Conservation (phyloP, 192 early-diverging fungal genomes). For the Dissophora ornata region DNA sequence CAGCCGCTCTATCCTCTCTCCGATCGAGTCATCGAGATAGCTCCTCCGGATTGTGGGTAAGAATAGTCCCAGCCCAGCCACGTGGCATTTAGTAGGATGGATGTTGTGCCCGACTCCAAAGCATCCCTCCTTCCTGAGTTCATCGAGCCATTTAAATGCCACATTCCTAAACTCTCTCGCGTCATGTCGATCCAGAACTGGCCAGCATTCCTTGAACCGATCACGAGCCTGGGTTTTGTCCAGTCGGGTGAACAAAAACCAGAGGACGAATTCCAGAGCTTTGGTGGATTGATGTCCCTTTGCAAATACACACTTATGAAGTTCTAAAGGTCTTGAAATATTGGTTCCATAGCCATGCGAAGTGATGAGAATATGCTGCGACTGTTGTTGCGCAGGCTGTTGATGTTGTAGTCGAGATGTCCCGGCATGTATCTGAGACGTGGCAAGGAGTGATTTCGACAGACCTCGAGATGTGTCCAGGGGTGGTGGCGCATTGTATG, state of each 20-base stretch:
- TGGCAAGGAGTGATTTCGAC: neutral
- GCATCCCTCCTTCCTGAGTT: conserved; percentile 59
- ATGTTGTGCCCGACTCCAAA: conserved; percentile 34
- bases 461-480: neutral
- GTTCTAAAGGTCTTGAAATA: conserved; percentile 33
- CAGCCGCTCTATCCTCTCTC: conserved; percentile 40
- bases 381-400: neutral
- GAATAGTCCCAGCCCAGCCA: conserved; percentile 31
- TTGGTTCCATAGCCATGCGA: conserved; percentile 8
- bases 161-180: conserved; percentile 67
- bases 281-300: conserved; percentile 65
- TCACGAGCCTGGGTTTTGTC: conserved; percentile 53
- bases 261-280: conserved; percentile 67
- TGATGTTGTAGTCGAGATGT: neutral
- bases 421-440: neutral
- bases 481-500: neutral
- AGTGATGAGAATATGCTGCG: conserved; percentile 20
- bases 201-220: conserved; percentile 65
- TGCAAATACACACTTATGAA: conserved; percentile 64
- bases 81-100: neutral
- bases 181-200: conserved; percentile 63
- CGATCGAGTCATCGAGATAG: conserved; percentile 49
- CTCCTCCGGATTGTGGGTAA: conserved; percentile 42
- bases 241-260: conserved; percentile 62
- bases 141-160: conserved; percentile 70